Conservation (phyloP, 169 alveolate species). For the Plasmodium inui region DNA sequence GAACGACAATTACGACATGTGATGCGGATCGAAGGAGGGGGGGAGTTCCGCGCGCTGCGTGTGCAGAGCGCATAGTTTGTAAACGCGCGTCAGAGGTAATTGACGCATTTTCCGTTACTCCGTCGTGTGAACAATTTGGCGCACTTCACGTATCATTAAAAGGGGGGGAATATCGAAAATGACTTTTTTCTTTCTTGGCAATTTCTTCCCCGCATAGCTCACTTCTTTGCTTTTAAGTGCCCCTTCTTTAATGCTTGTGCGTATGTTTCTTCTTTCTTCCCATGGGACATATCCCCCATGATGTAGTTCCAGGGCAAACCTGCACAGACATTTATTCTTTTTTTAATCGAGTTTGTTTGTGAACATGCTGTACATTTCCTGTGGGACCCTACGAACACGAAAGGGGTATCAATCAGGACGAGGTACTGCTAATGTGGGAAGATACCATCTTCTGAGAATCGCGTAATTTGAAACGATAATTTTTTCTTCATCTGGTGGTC, state of each 20-base stretch:
- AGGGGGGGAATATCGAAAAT: background rate
- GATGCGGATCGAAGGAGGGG: background rate
- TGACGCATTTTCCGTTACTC: background rate
- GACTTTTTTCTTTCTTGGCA: background rate
- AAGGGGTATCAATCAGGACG: background rate
- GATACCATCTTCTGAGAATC: background rate
- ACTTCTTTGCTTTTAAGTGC: background rate
- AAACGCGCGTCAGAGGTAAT: background rate
- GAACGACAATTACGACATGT: conserved; percentile 83
- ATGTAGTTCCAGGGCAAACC: background rate
- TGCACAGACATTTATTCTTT: background rate
- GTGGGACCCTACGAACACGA: background rate
- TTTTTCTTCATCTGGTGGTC: background rate
- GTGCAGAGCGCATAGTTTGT: background rate
- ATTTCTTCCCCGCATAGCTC: background rate
- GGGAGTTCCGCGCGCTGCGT: background rate
- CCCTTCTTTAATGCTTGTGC: background rate
- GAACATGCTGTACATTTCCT: background rate
- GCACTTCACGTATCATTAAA: background rate
- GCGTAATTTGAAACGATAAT: background rate
- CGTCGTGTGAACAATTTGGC: background rate
- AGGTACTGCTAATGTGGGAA: background rate
- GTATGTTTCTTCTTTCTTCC: background rate
- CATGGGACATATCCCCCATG: background rate
- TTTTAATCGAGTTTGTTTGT: background rate